Evolutionary conservation across 2,329 filamentous ascomycete genomes (phyloP), one percentile per base, ranked within the genome.

Genomic region (Huntiella decipiens): DNA sequence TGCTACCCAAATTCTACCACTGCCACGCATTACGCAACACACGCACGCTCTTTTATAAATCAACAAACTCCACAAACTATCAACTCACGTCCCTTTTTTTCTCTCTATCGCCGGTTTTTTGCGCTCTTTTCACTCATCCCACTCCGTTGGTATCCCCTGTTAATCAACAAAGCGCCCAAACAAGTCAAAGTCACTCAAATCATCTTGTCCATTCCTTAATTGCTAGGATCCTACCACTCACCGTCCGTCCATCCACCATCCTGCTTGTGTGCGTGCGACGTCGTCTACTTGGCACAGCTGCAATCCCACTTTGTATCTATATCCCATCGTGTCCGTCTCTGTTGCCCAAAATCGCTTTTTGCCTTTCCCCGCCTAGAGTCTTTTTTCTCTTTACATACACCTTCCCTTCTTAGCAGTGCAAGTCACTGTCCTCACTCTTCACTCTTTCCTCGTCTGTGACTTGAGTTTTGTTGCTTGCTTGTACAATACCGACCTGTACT

Each of bases 391-490:
- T 46, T 43, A n/a, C 13, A 33, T 43, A 47, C 12, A 38, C 38
- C 47, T 46, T 47, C 34, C 46, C 45, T 46, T 31, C 42, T 33
- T 41, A 40, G 44, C 28, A 15, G 44, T 46, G 44, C 36, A 36
- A 46, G 38, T 33, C 44, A n/a, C 36, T 40, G 36, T 34, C n/a
- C 17, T 32, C 17, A 32, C 15, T n/a, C 41, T 48, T 38, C 36
- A 31, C 40, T 35, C 13, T 39, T 37, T 37, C 6, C 43, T 45
- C 35, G 17, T 45, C 35, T 38, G 13, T n/a, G 19, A 38, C 22
- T 28, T 41, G 38, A 19, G 33, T 45, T 45, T 46, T 46, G 38
- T 41, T 39, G 15, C 33, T 31, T 13, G 13, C 35, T 45, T 15
- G 17, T 36, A 17, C 28, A 28, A 46, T 42, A 33, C 16, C 13